phyloP scores from a whole-genome alignment of 139 green algal species.

The Chlamydomonas eustigma region DNA sequence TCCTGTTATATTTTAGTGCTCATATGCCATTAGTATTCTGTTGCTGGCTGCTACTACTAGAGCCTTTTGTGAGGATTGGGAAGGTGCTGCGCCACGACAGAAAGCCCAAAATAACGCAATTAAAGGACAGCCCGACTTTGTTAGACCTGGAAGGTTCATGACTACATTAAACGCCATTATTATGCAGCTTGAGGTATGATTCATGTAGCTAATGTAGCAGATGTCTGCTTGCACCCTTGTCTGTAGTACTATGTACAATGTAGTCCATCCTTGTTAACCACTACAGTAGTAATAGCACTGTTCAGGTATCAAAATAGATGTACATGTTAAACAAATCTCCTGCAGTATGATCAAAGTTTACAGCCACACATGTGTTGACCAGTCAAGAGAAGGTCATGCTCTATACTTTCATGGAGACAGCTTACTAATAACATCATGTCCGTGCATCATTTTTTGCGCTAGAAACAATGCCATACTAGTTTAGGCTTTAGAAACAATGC shows the following conservation, averaged over 20 bases:
- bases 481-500: neutral
- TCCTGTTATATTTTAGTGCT: conserved; percentile 4
- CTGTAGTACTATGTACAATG: neutral
- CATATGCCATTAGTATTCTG: neutral
- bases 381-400: no score
- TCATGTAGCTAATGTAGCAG: neutral
- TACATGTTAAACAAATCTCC: neutral
- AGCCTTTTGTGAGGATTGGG: conserved; percentile 42
- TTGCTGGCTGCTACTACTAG: no score
- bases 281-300: no score
- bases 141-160: conserved; percentile 50
- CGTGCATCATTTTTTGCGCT: no score
- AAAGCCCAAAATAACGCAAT: conserved; percentile 1
- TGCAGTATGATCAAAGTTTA: neutral
- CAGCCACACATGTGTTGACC: neutral
- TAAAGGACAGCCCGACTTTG: conserved; percentile 35
- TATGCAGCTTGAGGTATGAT: conserved; percentile 17
- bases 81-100: conserved; percentile 18
- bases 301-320: neutral
- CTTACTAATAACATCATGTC: no score
- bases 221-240: neutral
- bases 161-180: conserved; percentile 39
- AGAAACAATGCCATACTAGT: no score
- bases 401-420: no score
- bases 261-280: no score